phyloP scores from a whole-genome alignment of 495 filamentous ascomycete species.

The Podospora australis region DNA sequence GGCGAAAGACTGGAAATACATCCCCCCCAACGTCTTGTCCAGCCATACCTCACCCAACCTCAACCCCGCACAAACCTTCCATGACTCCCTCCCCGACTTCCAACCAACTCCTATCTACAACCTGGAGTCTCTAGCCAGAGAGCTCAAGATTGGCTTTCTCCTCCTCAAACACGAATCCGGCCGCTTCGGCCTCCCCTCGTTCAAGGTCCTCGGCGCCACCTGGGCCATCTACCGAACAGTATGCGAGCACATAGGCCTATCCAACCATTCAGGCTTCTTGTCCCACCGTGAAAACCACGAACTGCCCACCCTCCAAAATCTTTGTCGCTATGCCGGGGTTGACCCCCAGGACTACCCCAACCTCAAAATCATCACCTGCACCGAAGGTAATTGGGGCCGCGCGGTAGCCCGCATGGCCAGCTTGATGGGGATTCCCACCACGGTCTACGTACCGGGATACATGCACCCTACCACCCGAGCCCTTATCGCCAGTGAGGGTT shows the following conservation, averaged over 20 bases:
- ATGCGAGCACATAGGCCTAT: constrained; percentile 28
- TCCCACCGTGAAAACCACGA: background rate
- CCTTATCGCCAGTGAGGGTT: constrained; percentile 52
- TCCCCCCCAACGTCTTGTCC: no score
- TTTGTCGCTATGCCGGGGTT: no score
- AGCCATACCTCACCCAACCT: no score
- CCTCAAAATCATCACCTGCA: constrained; percentile 46
- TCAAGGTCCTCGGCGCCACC: constrained; percentile 74
- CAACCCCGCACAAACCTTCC: constrained; percentile 33
- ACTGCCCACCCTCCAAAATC: background rate
- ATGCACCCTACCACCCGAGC: constrained; percentile 47
- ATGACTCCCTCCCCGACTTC: constrained; percentile 47
- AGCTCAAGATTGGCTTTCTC: constrained; percentile 49
- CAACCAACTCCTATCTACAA: constrained; percentile 42
- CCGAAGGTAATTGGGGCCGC: constrained; percentile 68
- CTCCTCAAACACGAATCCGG: constrained; percentile 55
- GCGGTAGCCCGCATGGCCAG: constrained; percentile 59
- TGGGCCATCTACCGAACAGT: constrained; percentile 60
- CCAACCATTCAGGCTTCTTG: no score
- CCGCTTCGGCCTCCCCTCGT: constrained; percentile 59
- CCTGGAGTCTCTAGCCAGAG: constrained; percentile 46
- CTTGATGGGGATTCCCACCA: constrained; percentile 43
- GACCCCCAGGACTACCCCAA: background rate
- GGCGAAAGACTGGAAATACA: no score
- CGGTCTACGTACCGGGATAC: constrained; percentile 50